phyloP scores from a whole-genome alignment of 192 early-diverging fungal genomes.

The Coemansia guatemalensis region DNA sequence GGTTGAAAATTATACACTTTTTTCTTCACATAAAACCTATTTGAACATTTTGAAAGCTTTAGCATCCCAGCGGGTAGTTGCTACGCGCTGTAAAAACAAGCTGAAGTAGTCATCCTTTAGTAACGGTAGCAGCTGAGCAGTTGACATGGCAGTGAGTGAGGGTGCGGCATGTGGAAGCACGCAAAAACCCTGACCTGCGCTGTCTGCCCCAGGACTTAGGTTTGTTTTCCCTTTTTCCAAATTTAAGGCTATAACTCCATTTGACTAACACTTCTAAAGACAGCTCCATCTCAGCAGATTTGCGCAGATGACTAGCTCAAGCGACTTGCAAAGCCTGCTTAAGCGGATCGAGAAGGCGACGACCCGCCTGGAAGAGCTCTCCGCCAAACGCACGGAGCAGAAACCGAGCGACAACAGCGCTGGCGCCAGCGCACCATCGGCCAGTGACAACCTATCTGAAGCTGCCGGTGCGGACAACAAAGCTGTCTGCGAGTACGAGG shows the following conservation, averaged over 20 bases:
- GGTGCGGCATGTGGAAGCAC: no score
- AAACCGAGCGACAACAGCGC: constrained; percentile 8
- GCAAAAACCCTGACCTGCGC: not conserved
- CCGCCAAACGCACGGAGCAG: constrained; percentile 57
- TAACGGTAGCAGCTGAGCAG: not conserved
- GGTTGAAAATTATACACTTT: not conserved
- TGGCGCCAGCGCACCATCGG: constrained; percentile 25
- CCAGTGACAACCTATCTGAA: not conserved
- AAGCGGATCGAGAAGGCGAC: constrained; percentile 93
- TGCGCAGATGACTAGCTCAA: constrained; percentile 40
- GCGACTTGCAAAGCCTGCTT: constrained; percentile 63
- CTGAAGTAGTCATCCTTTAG: not conserved
- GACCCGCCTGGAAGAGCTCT: constrained; percentile 82
- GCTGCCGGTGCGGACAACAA: constrained; percentile 40
- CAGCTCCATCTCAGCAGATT: not conserved
- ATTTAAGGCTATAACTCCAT: not conserved
- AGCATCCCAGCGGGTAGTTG: not conserved
- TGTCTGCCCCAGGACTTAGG: not conserved
- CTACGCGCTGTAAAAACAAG: not conserved
- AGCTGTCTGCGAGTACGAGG: constrained; percentile 56
- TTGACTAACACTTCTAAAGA: not conserved
- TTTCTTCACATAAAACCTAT: not conserved
- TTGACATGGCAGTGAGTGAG: not conserved
- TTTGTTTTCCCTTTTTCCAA: constrained; percentile 6
- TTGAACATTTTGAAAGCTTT: not conserved